Evolutionary conservation across 805 yeast species (phyloP), one percentile per base, ranked within the genome.

Genomic region (Metschnikowia gelsemii): DNA sequence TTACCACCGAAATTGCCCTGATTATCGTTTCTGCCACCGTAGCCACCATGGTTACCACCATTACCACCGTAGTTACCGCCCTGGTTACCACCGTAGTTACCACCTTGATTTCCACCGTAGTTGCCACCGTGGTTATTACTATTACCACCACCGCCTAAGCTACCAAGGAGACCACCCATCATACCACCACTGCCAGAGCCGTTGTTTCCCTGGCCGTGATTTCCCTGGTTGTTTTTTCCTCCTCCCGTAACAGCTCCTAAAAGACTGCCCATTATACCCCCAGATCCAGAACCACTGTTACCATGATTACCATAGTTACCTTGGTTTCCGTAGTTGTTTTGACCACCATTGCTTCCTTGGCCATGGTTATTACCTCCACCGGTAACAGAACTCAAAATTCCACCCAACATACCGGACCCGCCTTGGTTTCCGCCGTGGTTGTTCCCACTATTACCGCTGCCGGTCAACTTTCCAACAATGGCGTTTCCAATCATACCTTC

Each of bases 191-290:
- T 24, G n/a, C 38, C 36, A 14, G 35, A 32, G 14, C 40, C 37
- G 12, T 73, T 64, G 42, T 59, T 62, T 55, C 76, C 76, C 57
- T 38, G 32, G 29, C 38, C 38, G 8, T n/a, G n/a, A n/a, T n/a
- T n/a, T n/a, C n/a, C n/a, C n/a, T 33, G 34, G 34, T 33, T 39
- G 17, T 34, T 34, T 16, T 34, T 34, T 11, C 38, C 26, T 23
- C 49, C 38, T 14, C 39, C 27, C n/a, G 45, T 25, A 17, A 41
- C 42, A 3, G 45, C 48, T 27, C 48, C 40, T 24, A 43, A 35
- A 14, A 46, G 38, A 22, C 43, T 37, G n/a, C 45, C 52, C 38
- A 43, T 32, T 27, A 34, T 30, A 4, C 44, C 52, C 4, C 44
- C 42, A 3, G 37, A 18, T 18, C 45, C 43, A 13, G 37, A 34